phyloP scores from a whole-genome alignment of 805 yeast genomes.

The Cyberlindnera euphorbiiphila region DNA sequence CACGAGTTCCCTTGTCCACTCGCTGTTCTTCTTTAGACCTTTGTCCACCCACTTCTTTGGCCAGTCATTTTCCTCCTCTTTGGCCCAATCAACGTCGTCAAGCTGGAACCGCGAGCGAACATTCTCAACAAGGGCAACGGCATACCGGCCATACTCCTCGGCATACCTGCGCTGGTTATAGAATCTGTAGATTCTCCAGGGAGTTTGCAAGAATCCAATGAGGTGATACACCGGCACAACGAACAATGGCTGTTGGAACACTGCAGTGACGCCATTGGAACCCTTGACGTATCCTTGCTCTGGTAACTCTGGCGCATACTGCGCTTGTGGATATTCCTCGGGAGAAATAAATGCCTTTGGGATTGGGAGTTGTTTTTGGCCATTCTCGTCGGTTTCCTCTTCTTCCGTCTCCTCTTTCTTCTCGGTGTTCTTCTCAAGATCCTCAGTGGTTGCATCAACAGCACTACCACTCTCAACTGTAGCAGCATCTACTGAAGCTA shows the following conservation, averaged over 20 bases:
- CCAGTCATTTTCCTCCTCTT: conserved; percentile 81
- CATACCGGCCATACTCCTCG: conserved; percentile 53
- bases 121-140: conserved; percentile 49
- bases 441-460: background rate
- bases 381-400: too few relatives aligned
- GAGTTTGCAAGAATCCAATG: conserved; percentile 74
- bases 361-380: conserved; percentile 42
- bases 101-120: conserved; percentile 46
- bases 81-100: conserved; percentile 36
- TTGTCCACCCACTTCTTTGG: conserved; percentile 76
- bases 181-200: conserved; percentile 71
- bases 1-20: conserved; percentile 78
- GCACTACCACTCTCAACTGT: background rate
- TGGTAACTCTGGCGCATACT: conserved; percentile 44
- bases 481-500: too few relatives aligned
- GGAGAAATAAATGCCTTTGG: conserved; percentile 62
- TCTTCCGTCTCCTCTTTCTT: conserved; percentile 14
- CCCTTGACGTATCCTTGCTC: conserved; percentile 24
- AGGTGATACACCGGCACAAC: conserved; percentile 75
- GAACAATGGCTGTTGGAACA: conserved; percentile 73
- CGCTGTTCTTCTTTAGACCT: conserved; percentile 72
- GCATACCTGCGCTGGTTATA: conserved; percentile 72
- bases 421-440: conserved; percentile 8
- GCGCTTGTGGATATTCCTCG: conserved; percentile 49
- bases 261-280: conserved; percentile 43